These are phyloP conservation scores for Collybiopsis confluens DNA, from an alignment of 768 basidiomycete genomes.

Conservation along the genomic window DNA sequence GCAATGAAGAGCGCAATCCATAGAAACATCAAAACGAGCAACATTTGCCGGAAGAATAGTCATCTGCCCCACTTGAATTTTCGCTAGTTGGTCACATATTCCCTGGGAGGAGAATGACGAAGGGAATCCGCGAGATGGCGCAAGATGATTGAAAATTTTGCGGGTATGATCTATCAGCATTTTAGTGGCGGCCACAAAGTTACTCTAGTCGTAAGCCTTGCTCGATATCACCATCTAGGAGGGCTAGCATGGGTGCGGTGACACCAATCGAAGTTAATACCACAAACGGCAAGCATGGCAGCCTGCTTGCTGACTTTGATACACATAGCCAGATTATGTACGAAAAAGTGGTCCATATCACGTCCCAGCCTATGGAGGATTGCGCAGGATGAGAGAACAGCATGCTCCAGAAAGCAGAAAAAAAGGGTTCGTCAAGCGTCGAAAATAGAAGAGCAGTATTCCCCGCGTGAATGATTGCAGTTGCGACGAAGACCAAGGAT, in stretches of 20 bases:
- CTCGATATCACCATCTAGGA: background rate
- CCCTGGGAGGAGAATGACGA: background rate
- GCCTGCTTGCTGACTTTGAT: background rate
- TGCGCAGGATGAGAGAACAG: conserved; percentile 57
- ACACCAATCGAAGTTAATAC: background rate
- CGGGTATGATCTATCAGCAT: no score
- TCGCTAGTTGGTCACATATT: no score
- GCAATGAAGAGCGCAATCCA: background rate
- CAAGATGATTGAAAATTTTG: background rate
- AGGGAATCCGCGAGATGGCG: background rate
- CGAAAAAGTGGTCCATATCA: conserved; percentile 50
- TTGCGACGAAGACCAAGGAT: conserved; percentile 25
- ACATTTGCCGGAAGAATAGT: background rate
- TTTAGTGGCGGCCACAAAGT: no score
- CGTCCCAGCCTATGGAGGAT: conserved; percentile 61
- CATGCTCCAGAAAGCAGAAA: conserved; percentile 26
- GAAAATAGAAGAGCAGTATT: conserved; percentile 21
- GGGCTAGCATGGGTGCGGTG: background rate
- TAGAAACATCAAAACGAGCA: background rate
- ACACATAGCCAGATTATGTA: conserved; percentile 31
- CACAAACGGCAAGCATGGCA: background rate
- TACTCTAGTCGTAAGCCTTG: no score
- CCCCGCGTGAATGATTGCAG: conserved; percentile 31
- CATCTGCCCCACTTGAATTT: background rate
- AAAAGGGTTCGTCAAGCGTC: conserved; percentile 14